Evolutionary conservation across 2,329 filamentous ascomycete species (phyloP).

Genomic region (Aspergillus ustus): DNA sequence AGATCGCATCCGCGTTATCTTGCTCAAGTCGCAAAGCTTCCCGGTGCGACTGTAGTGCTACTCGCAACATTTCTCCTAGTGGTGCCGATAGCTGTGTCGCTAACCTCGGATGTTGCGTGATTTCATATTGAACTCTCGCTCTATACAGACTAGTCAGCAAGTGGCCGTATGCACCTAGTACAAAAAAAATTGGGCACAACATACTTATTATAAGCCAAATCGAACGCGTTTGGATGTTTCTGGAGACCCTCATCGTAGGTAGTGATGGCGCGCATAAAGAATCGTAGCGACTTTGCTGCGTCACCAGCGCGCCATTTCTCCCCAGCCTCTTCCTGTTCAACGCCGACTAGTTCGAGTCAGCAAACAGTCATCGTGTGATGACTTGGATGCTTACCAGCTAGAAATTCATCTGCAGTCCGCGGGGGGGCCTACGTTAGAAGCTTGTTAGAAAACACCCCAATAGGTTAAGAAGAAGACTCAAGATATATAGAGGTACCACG

Average conservation of each 20-base stretch:
- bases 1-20: slow-evolving; percentile 69
- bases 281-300: slow-evolving; percentile 65
- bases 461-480: background rate
- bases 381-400: slow-evolving; percentile 54
- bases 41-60: slow-evolving; percentile 67
- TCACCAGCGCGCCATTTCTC: slow-evolving; percentile 77
- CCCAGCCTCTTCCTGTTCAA: slow-evolving; percentile 71
- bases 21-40: slow-evolving; percentile 63
- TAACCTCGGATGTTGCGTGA: slow-evolving; percentile 69
- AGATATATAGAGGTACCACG: no score
- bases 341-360: slow-evolving; percentile 55
- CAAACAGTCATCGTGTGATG: background rate
- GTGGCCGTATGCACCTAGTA: background rate
- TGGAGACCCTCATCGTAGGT: slow-evolving; percentile 67
- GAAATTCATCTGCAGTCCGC: slow-evolving; percentile 69
- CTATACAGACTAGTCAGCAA: slow-evolving; percentile 42
- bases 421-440: slow-evolving; percentile 54
- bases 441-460: background rate
- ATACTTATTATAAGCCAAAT: slow-evolving; percentile 76
- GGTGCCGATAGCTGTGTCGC: slow-evolving; percentile 61
- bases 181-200: slow-evolving; percentile 53
- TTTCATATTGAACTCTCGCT: slow-evolving; percentile 70
- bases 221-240: slow-evolving; percentile 66
- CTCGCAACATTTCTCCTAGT: slow-evolving; percentile 59
- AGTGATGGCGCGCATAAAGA: slow-evolving; percentile 66